Conservation (phyloP, 1,139 yeast species). For the Zygosaccharomyces pseudobailii region DNA sequence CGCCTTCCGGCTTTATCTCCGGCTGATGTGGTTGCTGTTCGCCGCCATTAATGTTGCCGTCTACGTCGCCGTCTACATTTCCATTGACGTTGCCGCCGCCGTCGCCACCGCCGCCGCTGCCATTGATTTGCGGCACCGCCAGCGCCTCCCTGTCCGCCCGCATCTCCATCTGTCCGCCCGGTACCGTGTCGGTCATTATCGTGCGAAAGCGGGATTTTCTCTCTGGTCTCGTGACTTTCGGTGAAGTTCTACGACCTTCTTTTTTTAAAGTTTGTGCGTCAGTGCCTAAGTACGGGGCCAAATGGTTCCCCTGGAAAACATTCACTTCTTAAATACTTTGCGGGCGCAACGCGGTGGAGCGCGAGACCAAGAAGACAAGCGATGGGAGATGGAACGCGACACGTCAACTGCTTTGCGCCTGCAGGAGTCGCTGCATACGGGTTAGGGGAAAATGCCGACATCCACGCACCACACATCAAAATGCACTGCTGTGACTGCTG, state of each 20-base stretch:
- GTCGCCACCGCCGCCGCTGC: constrained; percentile 2
- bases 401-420: constrained; percentile 4
- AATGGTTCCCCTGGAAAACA: constrained; percentile 4
- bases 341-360: background rate
- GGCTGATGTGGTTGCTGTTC: constrained; percentile 2
- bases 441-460: background rate
- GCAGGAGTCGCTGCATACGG: background rate
- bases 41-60: constrained; percentile 9
- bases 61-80: constrained; percentile 10
- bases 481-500: background rate
- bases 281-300: constrained; percentile 3
- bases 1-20: too few relatives aligned
- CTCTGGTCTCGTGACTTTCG: background rate
- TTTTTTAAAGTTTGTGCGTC: background rate
- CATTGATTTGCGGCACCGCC: background rate
- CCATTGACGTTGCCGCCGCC: constrained; percentile 10
- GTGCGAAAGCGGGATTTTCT: constrained; percentile 4
- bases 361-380: background rate
- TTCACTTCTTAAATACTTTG: constrained; percentile 5
- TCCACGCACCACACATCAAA: background rate
- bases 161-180: constrained; percentile 4
- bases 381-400: constrained; percentile 2
- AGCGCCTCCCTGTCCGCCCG: constrained; percentile 1
- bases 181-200: constrained; percentile 3
- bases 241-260: constrained; percentile 2